These are phyloP conservation scores for Starmerella asiatica DNA, from an alignment of 805 yeast species.

Conservation along the genomic window DNA sequence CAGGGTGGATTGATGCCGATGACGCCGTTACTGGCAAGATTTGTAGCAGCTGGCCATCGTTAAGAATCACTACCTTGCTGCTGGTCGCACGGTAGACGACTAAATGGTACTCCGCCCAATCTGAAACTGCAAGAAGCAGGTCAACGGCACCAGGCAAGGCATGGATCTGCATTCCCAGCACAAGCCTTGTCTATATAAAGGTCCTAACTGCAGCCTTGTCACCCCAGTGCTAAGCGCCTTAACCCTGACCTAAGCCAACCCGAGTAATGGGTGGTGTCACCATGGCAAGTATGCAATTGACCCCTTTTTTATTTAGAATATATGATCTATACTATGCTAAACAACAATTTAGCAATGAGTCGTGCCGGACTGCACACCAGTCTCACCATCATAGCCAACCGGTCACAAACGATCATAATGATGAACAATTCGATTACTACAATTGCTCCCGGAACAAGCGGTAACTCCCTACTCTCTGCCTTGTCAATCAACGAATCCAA, in stretches of 20 bases:
- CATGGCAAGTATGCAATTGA: too few relatives aligned
- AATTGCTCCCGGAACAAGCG: slow-evolving; percentile 1
- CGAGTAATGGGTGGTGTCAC: too few relatives aligned
- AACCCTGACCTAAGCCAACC: too few relatives aligned
- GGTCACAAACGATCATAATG: slow-evolving; percentile 9
- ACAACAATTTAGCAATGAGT: background rate
- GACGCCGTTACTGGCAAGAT: slow-evolving; percentile 61
- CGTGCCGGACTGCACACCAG: slow-evolving; percentile 12
- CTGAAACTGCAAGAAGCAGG: slow-evolving; percentile 33
- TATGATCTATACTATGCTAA: background rate
- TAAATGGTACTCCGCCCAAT: slow-evolving; percentile 54
- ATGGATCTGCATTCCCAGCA: background rate
- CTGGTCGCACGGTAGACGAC: slow-evolving; percentile 75
- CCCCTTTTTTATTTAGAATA: background rate
- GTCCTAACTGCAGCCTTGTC: too few relatives aligned
- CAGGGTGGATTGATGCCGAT: slow-evolving; percentile 49
- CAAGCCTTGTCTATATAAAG: too few relatives aligned
- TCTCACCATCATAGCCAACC: slow-evolving; percentile 1
- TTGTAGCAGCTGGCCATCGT: slow-evolving; percentile 45
- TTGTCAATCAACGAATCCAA: slow-evolving; percentile 6
- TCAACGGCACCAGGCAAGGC: slow-evolving; percentile 55
- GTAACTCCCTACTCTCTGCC: background rate
- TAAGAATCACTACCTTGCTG: slow-evolving; percentile 55
- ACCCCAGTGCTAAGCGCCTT: too few relatives aligned
- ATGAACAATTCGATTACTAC: slow-evolving; percentile 10